Evolutionary conservation across 495 filamentous ascomycete genomes (phyloP), one percentile per base, ranked within the genome.

Genomic region (Trichocladium uniseriatum): DNA sequence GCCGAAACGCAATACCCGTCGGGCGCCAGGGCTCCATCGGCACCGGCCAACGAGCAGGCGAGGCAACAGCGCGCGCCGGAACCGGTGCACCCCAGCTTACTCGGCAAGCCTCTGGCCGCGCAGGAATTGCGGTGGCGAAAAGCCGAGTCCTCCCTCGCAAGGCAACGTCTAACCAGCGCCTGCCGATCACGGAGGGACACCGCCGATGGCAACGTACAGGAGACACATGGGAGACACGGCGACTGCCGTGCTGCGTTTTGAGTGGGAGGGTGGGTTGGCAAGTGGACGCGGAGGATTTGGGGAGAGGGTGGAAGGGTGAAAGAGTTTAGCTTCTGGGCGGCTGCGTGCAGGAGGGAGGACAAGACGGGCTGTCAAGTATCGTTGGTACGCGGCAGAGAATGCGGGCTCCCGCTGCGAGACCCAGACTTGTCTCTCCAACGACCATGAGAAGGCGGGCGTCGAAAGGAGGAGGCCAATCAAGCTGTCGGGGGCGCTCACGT

Each of bases 101-200:
- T n/a, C n/a, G n/a, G n/a, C n/a, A n/a, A n/a, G n/a, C n/a, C n/a
- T n/a, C n/a, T n/a, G n/a, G n/a, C n/a, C n/a, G n/a, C n/a, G n/a
- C 35, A 32, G 45, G 45, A 32, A 24, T 22, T 48, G 24, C n/a
- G 29, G 45, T 48, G 45, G 37, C 45, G 45, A 48, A 40, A 16
- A 13, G 14, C 45, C 27, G 45, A 40, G 36, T n/a, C n/a, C n/a
- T n/a, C n/a, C n/a, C n/a, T n/a, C n/a, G n/a, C n/a, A n/a, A n/a
- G n/a, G n/a, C n/a, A n/a, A 2, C 43, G 7, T 31, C 37, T 3
- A 11, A 5, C 27, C 27, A 29, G 5, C 27, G 10, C 27, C 27
- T 29, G 10, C 38, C 38, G 31, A 43, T 43, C 37, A 27, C n/a
- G 14, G 38, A 20, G 21, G 27, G 27, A 22, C n/a, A n/a, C n/a